Evolutionary conservation across 2,329 filamentous ascomycete genomes (phyloP).

Genomic region (Botrytis squamosa): DNA sequence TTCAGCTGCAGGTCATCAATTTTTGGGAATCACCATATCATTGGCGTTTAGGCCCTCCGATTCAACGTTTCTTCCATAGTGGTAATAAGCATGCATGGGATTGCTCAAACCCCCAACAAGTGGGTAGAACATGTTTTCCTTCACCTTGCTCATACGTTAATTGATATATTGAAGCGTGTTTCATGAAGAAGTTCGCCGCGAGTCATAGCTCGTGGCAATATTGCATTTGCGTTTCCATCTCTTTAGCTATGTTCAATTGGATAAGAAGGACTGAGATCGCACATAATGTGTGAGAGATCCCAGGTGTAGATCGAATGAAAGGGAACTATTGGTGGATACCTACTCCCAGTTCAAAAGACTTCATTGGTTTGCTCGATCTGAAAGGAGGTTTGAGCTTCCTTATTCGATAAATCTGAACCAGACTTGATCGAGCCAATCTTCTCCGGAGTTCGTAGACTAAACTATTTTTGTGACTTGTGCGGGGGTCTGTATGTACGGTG

Average conservation of each 20-base stretch:
- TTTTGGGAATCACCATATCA: constrained; percentile 19
- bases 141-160: constrained; percentile 15
- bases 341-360: neutral
- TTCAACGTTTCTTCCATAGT: constrained; percentile 13
- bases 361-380: constrained; percentile 16
- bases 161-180: constrained; percentile 10
- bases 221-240: constrained; percentile 9
- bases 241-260: neutral
- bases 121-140: constrained; percentile 3
- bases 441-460: constrained; percentile 6
- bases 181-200: constrained; percentile 15
- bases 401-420: constrained; percentile 11
- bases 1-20: constrained; percentile 23
- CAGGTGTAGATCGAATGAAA: constrained; percentile 9
- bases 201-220: constrained; percentile 7
- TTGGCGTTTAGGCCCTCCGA: constrained; percentile 19
- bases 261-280: constrained; percentile 1
- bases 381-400: constrained; percentile 12
- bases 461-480: constrained; percentile 3
- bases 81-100: constrained; percentile 20
- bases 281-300: constrained; percentile 11
- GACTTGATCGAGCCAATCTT: constrained; percentile 13
- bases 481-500: constrained; percentile 9
- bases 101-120: constrained; percentile 14
- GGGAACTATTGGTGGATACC: constrained; percentile 7